phyloP scores from a whole-genome alignment of 768 basidiomycete genomes.

The Strobilomyces echinocephalus region DNA sequence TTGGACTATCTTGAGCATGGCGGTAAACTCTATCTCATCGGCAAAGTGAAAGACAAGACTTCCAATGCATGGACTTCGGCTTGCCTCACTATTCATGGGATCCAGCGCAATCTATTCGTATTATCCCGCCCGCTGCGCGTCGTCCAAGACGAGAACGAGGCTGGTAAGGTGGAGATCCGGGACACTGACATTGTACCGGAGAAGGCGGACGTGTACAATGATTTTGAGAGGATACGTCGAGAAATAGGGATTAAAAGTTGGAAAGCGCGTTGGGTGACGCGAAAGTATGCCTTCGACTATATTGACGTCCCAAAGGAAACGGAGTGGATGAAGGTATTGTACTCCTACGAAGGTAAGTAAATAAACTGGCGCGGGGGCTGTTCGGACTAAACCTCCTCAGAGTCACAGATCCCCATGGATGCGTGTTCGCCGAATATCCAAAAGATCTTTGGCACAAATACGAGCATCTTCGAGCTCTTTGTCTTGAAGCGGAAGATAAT shows the following conservation, averaged over 20 bases:
- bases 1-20: constrained; percentile 87
- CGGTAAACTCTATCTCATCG: constrained; percentile 82
- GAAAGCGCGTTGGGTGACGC: constrained; percentile 78
- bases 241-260: constrained; percentile 70
- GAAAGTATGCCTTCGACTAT: constrained; percentile 85
- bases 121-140: constrained; percentile 70
- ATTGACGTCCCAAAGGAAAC: constrained; percentile 75
- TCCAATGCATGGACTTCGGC: constrained; percentile 70
- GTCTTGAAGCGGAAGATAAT: constrained; percentile 96
- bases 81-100: constrained; percentile 77
- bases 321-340: constrained; percentile 92
- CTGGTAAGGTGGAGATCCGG: constrained; percentile 34
- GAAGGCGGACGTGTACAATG: constrained; percentile 66
- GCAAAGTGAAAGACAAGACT: constrained; percentile 81
- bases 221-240: constrained; percentile 76
- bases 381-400: constrained; percentile 10
- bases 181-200: constrained; percentile 76
- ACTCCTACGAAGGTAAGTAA: constrained; percentile 74
- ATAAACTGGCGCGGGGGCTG: not conserved
- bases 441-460: constrained; percentile 86
- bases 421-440: constrained; percentile 80
- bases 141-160: constrained; percentile 31
- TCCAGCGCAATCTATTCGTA: constrained; percentile 88
- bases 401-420: constrained; percentile 56
- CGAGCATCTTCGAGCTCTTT: constrained; percentile 87